Evolutionary conservation across 2,329 filamentous ascomycete species (phyloP), one percentile per base, ranked within the genome.

Genomic region (Trichocomaceae sp.): DNA sequence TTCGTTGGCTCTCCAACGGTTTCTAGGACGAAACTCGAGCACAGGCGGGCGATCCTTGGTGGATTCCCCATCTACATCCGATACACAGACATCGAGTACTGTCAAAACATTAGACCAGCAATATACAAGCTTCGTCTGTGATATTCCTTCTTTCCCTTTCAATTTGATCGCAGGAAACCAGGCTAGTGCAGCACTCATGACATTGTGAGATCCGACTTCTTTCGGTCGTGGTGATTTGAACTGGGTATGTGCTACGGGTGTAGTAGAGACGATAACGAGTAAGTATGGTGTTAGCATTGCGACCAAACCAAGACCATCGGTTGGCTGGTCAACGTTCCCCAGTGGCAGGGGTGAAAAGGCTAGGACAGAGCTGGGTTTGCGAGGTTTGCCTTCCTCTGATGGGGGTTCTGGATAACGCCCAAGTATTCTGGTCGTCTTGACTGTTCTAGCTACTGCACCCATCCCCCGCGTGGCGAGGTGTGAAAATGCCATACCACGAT

Each of bases 41-140:
- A 79, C 84, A 1, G 89, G 82, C 3, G 88, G 88, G 64, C 89
- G 90, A 61, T 92, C 87, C 59, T 83, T 84, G 61, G 90, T 84
- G 13, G 83, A 80, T 0, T 80, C 68, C 22, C 77, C 73, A 5
- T 76, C 70, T 9, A 72, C 72, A 19, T 80, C 79, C 12, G 85
- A 77, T 62, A 93, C 87, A 50, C 92, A 85, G 10, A 97, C 83
- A 60, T 99, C 93, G 22, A 99, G 75, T 5, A 99, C 85, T 0
- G 91, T 97, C 60, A 99, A 75, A n/a, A 97, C 84, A 64, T 97
- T 97, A 2, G 93, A 97, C 93, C 93, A 99, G 71, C 91, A 96
- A 73, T 99, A 99, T 0, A 89, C 92, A 17, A 99, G 80, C 70
- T 99, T 97, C 7, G 84, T 81, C 63, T 84, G 86, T 5, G 83